phyloP scores from a whole-genome alignment of 2,329 filamentous ascomycete species.

The Microdochium bolleyi region DNA sequence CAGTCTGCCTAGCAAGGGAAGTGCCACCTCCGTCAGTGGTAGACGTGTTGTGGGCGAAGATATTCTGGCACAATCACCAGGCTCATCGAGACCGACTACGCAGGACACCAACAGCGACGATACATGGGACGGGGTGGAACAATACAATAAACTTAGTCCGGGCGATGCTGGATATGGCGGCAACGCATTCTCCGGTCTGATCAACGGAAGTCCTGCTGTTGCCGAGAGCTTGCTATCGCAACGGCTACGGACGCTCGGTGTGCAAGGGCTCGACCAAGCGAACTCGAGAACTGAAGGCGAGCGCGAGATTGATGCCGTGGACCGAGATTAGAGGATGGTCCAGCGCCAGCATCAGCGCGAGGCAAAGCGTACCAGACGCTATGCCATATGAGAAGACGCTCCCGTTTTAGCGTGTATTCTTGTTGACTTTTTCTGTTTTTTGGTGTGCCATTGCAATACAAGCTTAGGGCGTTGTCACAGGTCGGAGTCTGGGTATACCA shows the following conservation, averaged over 20 bases:
- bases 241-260: conserved; percentile 56
- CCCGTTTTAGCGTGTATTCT: too few species aligned
- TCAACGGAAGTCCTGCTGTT: conserved; percentile 28
- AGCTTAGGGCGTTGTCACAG: too few species aligned
- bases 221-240: conserved; percentile 64
- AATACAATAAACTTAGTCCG: conserved; percentile 62
- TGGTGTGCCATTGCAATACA: too few species aligned
- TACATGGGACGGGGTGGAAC: conserved; percentile 19
- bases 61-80: neutral
- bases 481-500: too few species aligned
- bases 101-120: conserved; percentile 19
- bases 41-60: too few species aligned
- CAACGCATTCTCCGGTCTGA: conserved; percentile 35
- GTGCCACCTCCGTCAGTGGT: neutral
- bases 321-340: neutral
- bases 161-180: conserved; percentile 57
- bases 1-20: neutral
- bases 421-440: too few species aligned
- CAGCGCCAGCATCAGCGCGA: too few species aligned
- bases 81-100: conserved; percentile 17
- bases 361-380: too few species aligned
- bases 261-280: conserved; percentile 7
- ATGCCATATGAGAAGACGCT: too few species aligned
- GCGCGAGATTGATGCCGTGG: neutral
- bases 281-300: neutral